A percentile compares a stretch with the other conserved stretches of the same genome.
phyloP scores from a whole-genome alignment of 768 basidiomycete genomes.

The Punctularia strigosozonata region DNA sequence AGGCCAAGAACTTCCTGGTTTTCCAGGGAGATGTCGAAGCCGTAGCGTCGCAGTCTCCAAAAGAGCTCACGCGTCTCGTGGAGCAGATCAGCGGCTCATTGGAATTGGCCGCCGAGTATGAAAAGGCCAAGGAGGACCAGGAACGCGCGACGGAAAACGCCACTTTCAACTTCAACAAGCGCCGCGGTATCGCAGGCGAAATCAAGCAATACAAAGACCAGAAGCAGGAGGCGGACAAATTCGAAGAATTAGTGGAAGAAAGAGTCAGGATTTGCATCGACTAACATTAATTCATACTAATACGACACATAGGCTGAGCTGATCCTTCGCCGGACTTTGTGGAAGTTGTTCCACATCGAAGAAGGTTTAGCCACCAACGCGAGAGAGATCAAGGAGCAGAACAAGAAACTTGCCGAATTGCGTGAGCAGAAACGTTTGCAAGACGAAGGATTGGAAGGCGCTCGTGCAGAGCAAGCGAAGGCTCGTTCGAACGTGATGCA shows the following conservation, averaged over 20 bases:
- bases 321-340: conserved; percentile 71
- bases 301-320: conserved; percentile 54
- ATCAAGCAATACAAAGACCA: conserved; percentile 98
- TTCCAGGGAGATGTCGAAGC: conserved; percentile 99
- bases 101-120: conserved; percentile 82
- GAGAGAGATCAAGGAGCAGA: conserved; percentile 58
- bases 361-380: conserved; percentile 66
- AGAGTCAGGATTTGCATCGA: conserved; percentile 35
- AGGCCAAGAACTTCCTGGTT: conserved; percentile 98
- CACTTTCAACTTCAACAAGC: conserved; percentile 89
- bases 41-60: conserved; percentile 88
- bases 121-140: conserved; percentile 76
- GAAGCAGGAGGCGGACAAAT: conserved; percentile 84
- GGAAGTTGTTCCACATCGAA: conserved; percentile 86
- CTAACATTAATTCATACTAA: neutral
- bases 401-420: conserved; percentile 55
- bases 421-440: conserved; percentile 58
- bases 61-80: conserved; percentile 80
- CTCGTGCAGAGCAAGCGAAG: conserved; percentile 71
- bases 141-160: conserved; percentile 90
- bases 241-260: conserved; percentile 66
- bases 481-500: conserved; percentile 65
- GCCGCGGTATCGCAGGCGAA: conserved; percentile 87
- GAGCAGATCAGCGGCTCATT: conserved; percentile 94
- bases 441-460: conserved; percentile 61